A percentile compares a stretch with the other conserved stretches of the same genome.
Evolutionary conservation across 78 protist genomes (phyloP).

Genomic region (Dictyostelium firmibasis): DNA sequence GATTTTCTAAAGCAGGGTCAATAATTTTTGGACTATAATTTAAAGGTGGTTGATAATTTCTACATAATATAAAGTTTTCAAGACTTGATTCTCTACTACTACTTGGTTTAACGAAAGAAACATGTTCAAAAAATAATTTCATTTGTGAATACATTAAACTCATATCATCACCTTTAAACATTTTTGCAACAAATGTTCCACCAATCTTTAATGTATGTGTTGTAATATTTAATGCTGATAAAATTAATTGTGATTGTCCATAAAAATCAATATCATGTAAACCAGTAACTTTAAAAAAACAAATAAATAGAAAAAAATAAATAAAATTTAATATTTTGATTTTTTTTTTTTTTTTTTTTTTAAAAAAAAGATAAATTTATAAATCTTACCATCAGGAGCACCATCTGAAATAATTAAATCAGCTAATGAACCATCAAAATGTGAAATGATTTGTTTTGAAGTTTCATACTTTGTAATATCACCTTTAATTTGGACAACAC

Average conservation of each 20-base stretch:
- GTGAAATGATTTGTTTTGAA: slow-evolving; percentile 80
- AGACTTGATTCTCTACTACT: slow-evolving; percentile 86
- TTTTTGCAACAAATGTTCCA: slow-evolving; percentile 98
- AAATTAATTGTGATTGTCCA: slow-evolving; percentile 96
- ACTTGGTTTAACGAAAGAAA: slow-evolving; percentile 94
- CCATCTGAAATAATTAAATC: slow-evolving; percentile 99
- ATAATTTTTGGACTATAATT: slow-evolving; percentile 84
- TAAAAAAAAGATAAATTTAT: no score
- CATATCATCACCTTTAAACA: slow-evolving; percentile 95
- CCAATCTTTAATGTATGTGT: slow-evolving; percentile 92
- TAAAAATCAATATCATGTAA: slow-evolving; percentile 99
- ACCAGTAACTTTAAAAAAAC: no score
- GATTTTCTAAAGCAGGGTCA: slow-evolving; percentile 37
- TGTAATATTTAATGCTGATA: slow-evolving; percentile 97
- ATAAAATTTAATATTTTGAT: neutral
- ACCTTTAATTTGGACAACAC: slow-evolving; percentile 97
- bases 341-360: no score
- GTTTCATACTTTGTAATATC: slow-evolving; percentile 96
- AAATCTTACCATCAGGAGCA: slow-evolving; percentile 98
- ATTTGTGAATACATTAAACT: slow-evolving; percentile 91
- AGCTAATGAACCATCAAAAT: slow-evolving; percentile 91
- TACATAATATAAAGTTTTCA: slow-evolving; percentile 87
- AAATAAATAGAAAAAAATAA: no score
- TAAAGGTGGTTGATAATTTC: slow-evolving; percentile 86
- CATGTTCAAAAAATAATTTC: slow-evolving; percentile 89